phyloP scores from a whole-genome alignment of 2,329 filamentous ascomycete genomes.

The Alternaria hordeiaustralica region DNA sequence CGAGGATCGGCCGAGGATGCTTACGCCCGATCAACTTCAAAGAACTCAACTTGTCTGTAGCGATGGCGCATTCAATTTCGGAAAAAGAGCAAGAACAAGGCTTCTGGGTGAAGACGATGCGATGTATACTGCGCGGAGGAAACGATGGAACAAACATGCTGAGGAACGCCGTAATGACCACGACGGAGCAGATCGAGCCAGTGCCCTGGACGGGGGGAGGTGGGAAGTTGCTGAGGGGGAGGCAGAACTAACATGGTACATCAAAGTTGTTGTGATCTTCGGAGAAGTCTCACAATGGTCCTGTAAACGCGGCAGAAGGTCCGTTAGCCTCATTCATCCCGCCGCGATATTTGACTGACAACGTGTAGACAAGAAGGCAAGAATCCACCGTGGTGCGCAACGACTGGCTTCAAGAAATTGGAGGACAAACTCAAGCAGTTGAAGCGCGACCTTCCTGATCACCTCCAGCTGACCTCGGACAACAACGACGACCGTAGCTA shows the following conservation, averaged over 20 bases:
- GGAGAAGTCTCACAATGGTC: constrained; percentile 64
- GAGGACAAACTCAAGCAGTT: constrained; percentile 61
- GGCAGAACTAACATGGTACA: constrained; percentile 57
- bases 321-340: constrained; percentile 17
- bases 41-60: constrained; percentile 71
- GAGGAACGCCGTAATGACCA: constrained; percentile 3
- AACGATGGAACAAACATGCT: constrained; percentile 5
- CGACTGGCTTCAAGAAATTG: constrained; percentile 63
- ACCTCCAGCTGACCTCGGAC: constrained; percentile 63
- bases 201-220: constrained; percentile 50
- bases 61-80: constrained; percentile 69
- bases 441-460: constrained; percentile 60
- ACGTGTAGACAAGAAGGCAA: constrained; percentile 46
- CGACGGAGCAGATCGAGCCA: not conserved
- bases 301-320: constrained; percentile 64
- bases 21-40: constrained; percentile 64
- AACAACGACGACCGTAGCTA: constrained; percentile 73
- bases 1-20: constrained; percentile 65
- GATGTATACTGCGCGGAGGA: constrained; percentile 20
- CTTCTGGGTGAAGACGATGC: constrained; percentile 26
- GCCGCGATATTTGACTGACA: constrained; percentile 9
- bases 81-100: constrained; percentile 60
- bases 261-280: constrained; percentile 62
- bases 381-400: constrained; percentile 65
- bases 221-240: constrained; percentile 61